Evolutionary conservation across 1,139 yeast species (phyloP), one percentile per base, ranked within the genome.

Genomic region (Pichia terricola): DNA sequence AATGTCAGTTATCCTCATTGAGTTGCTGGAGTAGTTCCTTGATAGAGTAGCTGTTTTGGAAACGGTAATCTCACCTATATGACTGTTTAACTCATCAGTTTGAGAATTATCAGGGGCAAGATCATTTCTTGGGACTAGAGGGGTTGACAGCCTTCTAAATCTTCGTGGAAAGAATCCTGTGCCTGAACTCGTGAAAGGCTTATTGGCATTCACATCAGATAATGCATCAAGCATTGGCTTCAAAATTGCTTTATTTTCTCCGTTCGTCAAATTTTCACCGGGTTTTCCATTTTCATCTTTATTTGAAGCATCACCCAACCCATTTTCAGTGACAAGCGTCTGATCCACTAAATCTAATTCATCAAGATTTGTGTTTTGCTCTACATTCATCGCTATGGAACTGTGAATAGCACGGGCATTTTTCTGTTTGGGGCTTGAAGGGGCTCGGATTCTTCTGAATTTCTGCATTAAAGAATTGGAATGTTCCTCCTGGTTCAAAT

Each of bases 91-190:
- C 52, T 73, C 75, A 47, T 73, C 72, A 16, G 51, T 35, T 11
- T 42, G 11, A n/a, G n/a, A 28, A 36, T 35, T 31, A 33, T 7
- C 16, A 7, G 40, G 9, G 22, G 26, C 16, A 25, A 35, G 34
- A 5, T 45, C 40, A 35, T 37, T 42, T 16, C 22, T 16, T 16
- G 22, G 22, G 22, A 16, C 83, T 44, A 82, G 67, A 2, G 94
- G 94, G 0, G 94, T 94, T 0, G 94, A 84, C 0, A 83, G 94
- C 45, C 94, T 68, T 49, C 91, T 67, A 30, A 84, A 66, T 4
- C 77, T 77, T 44, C 74, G 66, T 44, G 71, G 81, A 55, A 77
- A 69, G 27, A 47, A 45, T 3, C 56, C 22, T 16, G 22, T 16
- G 22, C 22, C 22, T 16, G 22, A 16, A 16, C 34, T 38, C 10